These are phyloP conservation scores for Dactylellina parvicollis DNA, from an alignment of 2,329 filamentous ascomycete species.

Conservation along the genomic window DNA sequence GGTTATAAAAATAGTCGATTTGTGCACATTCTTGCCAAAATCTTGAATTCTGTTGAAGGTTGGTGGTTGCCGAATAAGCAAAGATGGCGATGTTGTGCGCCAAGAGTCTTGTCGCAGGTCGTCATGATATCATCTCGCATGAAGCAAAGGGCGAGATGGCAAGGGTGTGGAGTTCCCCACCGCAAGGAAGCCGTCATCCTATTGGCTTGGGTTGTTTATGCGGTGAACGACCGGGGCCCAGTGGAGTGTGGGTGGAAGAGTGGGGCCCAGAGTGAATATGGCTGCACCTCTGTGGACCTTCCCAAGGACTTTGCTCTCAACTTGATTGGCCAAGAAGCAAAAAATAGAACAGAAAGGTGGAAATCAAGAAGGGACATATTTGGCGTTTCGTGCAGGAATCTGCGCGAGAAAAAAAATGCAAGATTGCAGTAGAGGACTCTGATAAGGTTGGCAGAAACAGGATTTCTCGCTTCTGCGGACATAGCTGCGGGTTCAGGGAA, in stretches of 20 bases:
- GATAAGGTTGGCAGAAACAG: constrained; percentile 42
- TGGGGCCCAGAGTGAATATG: background rate
- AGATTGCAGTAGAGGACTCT: constrained; percentile 37
- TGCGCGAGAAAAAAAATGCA: constrained; percentile 23
- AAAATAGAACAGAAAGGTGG: constrained; percentile 11
- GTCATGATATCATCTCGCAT: constrained; percentile 28
- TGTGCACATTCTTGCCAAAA: background rate
- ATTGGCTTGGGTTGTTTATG: constrained; percentile 47
- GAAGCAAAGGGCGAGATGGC: background rate
- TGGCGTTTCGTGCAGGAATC: background rate
- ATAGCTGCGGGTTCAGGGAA: background rate
- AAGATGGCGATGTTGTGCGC: constrained; percentile 24
- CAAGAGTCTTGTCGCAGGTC: constrained; percentile 7
- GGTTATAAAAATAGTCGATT: background rate
- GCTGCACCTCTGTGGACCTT: background rate
- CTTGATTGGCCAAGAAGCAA: constrained; percentile 9
- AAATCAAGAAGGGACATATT: constrained; percentile 8
- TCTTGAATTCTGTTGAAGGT: constrained; percentile 3
- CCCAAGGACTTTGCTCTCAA: constrained; percentile 24
- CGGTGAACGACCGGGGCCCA: constrained; percentile 26
- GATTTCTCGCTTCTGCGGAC: constrained; percentile 36
- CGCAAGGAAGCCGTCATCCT: constrained; percentile 12
- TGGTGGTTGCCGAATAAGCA: background rate
- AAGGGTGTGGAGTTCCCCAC: constrained; percentile 8
- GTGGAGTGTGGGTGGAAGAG: constrained; percentile 10